These are phyloP conservation scores for Diplogelasinospora grovesii DNA, from an alignment of 495 filamentous ascomycete species.

Conservation along the genomic window DNA sequence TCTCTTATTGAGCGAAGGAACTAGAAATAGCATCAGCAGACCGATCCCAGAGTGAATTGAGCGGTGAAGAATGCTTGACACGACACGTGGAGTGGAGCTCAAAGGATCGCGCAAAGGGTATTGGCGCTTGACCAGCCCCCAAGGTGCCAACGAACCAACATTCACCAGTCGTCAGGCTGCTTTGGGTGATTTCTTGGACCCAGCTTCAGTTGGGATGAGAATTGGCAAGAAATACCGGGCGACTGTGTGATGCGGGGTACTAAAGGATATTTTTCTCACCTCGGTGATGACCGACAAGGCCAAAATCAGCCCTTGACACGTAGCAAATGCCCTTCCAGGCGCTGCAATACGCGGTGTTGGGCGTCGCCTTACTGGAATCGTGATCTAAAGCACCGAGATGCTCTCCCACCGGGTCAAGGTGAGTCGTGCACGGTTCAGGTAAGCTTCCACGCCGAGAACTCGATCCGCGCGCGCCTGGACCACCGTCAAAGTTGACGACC, in stretches of 20 bases:
- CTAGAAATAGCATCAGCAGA: constrained; percentile 1
- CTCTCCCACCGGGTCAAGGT: too few species aligned
- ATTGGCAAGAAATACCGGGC: not conserved
- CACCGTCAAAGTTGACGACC: constrained; percentile 22
- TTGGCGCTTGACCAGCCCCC: constrained; percentile 15
- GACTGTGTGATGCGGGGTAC: constrained; percentile 1
- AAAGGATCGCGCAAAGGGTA: constrained; percentile 5
- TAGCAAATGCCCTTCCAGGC: not conserved
- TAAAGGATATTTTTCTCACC: constrained; percentile 5
- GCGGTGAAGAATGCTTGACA: constrained; percentile 15
- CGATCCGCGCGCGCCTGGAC: constrained; percentile 16
- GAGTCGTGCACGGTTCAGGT: constrained; percentile 22
- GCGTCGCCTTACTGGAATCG: too few species aligned
- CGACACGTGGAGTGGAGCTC: constrained; percentile 1
- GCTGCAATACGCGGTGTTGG: not conserved
- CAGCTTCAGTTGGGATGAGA: not conserved
- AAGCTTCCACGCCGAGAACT: too few species aligned
- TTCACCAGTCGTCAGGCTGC: too few species aligned
- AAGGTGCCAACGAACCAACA: too few species aligned
- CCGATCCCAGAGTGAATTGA: constrained; percentile 5
- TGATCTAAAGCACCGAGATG: too few species aligned
- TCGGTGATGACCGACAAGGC: not conserved
- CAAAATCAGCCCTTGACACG: not conserved
- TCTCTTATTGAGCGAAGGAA: too few species aligned
- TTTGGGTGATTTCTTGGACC: not conserved